phyloP scores from a whole-genome alignment of 2,329 filamentous ascomycete genomes.

The Teratosphaeria pseudoeucalypti region DNA sequence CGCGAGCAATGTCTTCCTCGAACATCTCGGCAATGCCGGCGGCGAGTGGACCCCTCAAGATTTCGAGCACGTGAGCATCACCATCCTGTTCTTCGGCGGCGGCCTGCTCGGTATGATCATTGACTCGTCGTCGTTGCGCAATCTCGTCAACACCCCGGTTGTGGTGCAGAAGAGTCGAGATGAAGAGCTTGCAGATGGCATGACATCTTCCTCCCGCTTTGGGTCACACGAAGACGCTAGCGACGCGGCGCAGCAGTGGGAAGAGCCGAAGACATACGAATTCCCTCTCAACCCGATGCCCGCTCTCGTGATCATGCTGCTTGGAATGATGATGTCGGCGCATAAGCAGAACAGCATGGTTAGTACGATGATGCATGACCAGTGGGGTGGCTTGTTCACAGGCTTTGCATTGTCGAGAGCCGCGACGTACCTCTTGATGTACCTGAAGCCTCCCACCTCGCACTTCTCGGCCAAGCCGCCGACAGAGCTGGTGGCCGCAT shows the following conservation, averaged over 20 bases:
- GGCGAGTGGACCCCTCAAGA: constrained; percentile 65
- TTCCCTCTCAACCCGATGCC: constrained; percentile 84
- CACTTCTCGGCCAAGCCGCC: constrained; percentile 75
- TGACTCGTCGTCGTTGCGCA: constrained; percentile 45
- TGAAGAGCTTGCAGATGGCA: constrained; percentile 14
- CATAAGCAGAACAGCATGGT: constrained; percentile 78
- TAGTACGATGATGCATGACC: constrained; percentile 83
- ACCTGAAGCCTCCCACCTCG: constrained; percentile 69
- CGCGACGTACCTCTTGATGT: constrained; percentile 70
- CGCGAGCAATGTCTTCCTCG: constrained; percentile 79
- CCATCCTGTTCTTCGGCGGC: constrained; percentile 85
- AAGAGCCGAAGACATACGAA: constrained; percentile 55
- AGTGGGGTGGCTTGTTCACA: constrained; percentile 80
- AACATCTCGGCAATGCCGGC: constrained; percentile 70
- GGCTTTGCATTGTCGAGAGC: constrained; percentile 69
- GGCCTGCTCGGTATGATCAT: constrained; percentile 50
- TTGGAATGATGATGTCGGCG: constrained; percentile 91
- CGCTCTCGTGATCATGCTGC: constrained; percentile 70
- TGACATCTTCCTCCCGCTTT: constrained; percentile 6
- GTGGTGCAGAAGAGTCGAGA: constrained; percentile 29
- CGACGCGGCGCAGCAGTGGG: constrained; percentile 32
- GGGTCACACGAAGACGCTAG: background rate
- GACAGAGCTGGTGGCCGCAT: constrained; percentile 76
- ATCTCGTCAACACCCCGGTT: constrained; percentile 49
- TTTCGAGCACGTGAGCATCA: constrained; percentile 85